Evolutionary conservation across 768 basidiomycete genomes (phyloP).

Genomic region (Dioszegia hungarica): DNA sequence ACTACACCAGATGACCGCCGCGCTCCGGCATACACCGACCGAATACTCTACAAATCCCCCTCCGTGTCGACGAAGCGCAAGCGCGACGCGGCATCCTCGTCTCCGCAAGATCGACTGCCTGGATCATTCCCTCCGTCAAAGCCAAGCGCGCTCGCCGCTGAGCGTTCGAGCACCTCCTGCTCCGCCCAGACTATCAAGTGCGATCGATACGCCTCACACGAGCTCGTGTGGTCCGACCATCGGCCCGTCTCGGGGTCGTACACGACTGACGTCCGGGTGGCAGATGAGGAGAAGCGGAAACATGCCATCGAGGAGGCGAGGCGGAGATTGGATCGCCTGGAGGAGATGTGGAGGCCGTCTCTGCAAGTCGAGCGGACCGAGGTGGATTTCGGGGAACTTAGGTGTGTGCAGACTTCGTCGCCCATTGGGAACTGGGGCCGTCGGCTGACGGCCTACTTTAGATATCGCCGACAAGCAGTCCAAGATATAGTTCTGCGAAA

Average conservation of each 20-base stretch:
- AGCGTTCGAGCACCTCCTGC: too few species aligned
- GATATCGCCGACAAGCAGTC: conserved; percentile 17
- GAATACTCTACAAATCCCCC: conserved; percentile 32
- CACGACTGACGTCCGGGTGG: conserved; percentile 17
- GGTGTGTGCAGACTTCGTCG: conserved; percentile 11
- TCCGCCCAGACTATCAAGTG: not conserved
- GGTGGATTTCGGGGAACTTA: conserved; percentile 32
- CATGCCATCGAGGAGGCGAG: conserved; percentile 12
- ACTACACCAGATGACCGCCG: conserved; percentile 34
- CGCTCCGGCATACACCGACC: conserved; percentile 45
- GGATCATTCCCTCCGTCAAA: not conserved
- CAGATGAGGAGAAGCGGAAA: conserved; percentile 24
- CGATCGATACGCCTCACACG: conserved; percentile 24
- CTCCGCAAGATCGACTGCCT: not conserved
- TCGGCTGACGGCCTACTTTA: not conserved
- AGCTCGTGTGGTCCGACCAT: conserved; percentile 40
- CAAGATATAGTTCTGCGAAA: conserved; percentile 22
- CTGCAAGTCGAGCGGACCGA: conserved; percentile 21
- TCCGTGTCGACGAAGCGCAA: not conserved
- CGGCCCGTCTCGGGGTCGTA: conserved; percentile 29
- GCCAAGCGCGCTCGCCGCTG: not conserved
- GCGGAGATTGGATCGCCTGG: conserved; percentile 30
- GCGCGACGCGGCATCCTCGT: not conserved
- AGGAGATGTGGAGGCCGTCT: conserved; percentile 32
- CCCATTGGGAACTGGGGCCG: not conserved